phyloP scores from a whole-genome alignment of 768 basidiomycete genomes.

The Termitomyces heimii region DNA sequence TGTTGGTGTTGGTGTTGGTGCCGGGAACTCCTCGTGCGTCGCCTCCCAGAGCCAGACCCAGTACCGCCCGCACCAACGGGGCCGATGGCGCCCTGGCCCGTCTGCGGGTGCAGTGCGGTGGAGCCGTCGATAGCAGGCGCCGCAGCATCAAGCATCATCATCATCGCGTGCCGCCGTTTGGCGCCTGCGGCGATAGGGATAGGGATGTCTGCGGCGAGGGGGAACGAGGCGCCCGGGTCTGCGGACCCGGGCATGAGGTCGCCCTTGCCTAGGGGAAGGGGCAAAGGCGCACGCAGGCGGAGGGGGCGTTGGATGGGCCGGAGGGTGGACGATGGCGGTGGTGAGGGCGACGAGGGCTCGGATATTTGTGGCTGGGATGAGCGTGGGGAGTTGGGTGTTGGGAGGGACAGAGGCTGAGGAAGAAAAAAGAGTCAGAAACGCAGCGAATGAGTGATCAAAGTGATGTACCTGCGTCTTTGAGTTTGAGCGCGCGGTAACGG shows the following conservation, averaged over 20 bases:
- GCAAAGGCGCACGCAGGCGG: conserved; percentile 6
- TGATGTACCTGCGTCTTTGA: conserved; percentile 26
- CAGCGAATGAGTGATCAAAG: no score
- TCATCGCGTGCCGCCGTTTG: conserved; percentile 73
- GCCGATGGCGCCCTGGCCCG: neutral
- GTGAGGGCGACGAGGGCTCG: conserved; percentile 28
- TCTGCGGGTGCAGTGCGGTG: neutral
- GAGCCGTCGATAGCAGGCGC: conserved; percentile 15
- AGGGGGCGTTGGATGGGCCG: conserved; percentile 20
- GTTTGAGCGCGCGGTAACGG: conserved; percentile 12
- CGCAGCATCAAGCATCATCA: conserved; percentile 71
- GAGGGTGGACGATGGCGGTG: conserved; percentile 24
- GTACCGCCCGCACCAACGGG: neutral
- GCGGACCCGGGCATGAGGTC: neutral
- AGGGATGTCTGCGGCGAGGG: conserved; percentile 26
- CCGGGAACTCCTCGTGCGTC: conserved; percentile 52
- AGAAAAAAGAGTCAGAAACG: neutral
- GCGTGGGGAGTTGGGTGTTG: conserved; percentile 24
- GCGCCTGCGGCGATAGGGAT: conserved; percentile 47
- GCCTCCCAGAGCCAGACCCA: conserved; percentile 23
- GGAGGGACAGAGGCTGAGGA: conserved; percentile 18
- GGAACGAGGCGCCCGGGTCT: conserved; percentile 13
- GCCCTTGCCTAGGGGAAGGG: conserved; percentile 10
- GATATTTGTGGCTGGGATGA: conserved; percentile 17
- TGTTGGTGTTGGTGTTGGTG: conserved; percentile 32